Conservation (phyloP, 805 yeast genomes). For the Suhomyces faveliae region DNA sequence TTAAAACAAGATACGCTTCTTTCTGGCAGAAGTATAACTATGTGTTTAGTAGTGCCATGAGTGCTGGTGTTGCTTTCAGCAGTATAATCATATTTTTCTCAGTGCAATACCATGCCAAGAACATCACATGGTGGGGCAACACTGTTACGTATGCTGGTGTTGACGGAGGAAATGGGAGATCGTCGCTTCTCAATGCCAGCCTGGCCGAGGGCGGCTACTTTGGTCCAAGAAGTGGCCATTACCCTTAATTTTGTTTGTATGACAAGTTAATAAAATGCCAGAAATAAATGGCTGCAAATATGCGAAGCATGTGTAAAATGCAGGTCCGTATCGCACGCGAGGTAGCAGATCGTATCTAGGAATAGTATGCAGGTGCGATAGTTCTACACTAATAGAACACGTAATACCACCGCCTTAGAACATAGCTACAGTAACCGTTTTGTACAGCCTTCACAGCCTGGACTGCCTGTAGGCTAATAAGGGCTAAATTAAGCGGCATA, state of each 20-base stretch:
- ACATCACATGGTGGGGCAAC: conserved; percentile 23
- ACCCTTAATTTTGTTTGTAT: conserved; percentile 7
- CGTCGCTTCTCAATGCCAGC: conserved; percentile 28
- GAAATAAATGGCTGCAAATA: background rate
- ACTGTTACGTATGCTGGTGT: conserved; percentile 16
- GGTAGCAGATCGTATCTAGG: background rate
- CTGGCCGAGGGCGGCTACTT: conserved; percentile 20
- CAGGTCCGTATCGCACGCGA: background rate
- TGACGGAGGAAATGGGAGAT: conserved; percentile 14
- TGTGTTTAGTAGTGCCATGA: conserved; percentile 9
- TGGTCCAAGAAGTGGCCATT: conserved; percentile 20
- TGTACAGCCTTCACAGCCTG: background rate
- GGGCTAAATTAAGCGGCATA: background rate
- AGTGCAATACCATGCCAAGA: conserved; percentile 12
- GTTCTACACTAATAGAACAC: background rate
- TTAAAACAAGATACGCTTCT: conserved; percentile 6
- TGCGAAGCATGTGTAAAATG: background rate
- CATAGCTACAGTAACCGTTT: background rate
- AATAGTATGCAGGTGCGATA: background rate
- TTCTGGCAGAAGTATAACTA: conserved; percentile 16
- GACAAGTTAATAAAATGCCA: background rate
- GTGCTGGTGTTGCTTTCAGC: conserved; percentile 17
- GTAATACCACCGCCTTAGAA: background rate
- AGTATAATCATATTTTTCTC: conserved; percentile 12
- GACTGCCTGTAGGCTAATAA: too few species aligned